Percentiles rank a stretch among this genome's conserved stretches.
Evolutionary conservation across 176 grass and related monocot genomes (phyloP).

Genomic region (Tillandsia leiboldiana): DNA sequence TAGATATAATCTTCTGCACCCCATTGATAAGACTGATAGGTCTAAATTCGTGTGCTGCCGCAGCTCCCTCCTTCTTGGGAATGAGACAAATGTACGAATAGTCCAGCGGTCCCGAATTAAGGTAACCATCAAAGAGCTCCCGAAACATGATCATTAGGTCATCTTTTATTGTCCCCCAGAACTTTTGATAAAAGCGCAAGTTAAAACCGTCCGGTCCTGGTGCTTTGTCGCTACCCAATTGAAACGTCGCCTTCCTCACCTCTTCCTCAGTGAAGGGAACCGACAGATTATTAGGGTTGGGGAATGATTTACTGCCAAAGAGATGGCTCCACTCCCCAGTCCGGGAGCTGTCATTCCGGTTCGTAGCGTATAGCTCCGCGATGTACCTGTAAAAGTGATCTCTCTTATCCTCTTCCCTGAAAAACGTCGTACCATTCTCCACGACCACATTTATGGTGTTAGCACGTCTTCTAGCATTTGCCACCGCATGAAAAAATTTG

Average conservation of each 20-base stretch:
- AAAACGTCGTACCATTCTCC: too few relatives aligned
- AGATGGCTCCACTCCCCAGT: too few relatives aligned
- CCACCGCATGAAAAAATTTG: too few relatives aligned
- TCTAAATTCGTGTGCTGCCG: neutral
- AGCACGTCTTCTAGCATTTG: too few relatives aligned
- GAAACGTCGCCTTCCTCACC: neutral
- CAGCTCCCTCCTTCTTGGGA: neutral
- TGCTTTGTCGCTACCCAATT: neutral
- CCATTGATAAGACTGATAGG: neutral
- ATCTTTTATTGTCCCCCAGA: neutral
- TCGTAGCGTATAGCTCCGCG: too few relatives aligned
- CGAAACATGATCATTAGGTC: neutral
- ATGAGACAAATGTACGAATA: neutral
- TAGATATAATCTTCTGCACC: neutral
- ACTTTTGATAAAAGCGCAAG: neutral
- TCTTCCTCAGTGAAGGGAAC: neutral
- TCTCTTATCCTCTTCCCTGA: too few relatives aligned
- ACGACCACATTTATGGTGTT: too few relatives aligned
- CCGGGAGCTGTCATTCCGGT: too few relatives aligned
- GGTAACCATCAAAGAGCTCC: neutral
- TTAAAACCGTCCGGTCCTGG: neutral
- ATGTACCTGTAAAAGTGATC: too few relatives aligned
- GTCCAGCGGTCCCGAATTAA: neutral
- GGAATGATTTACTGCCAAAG: too few relatives aligned
- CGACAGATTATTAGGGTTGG: too few relatives aligned